Evolutionary conservation across 2,329 filamentous ascomycete genomes (phyloP), one percentile per base, ranked within the genome.

Genomic region (Leptographium radiaticola): DNA sequence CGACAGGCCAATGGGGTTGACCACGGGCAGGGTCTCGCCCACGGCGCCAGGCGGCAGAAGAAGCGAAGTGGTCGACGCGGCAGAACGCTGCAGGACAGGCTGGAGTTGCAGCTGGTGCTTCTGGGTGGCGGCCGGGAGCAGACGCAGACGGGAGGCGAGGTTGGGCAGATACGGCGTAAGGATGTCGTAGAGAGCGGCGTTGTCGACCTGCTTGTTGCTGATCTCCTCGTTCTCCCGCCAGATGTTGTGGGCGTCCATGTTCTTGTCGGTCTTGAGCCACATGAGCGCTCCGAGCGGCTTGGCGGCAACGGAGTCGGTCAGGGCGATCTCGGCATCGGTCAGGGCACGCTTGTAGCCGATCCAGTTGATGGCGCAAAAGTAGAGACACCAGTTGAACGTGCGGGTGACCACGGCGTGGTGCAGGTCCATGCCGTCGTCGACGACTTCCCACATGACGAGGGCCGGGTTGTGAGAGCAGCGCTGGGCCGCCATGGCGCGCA

Each of bases 251-350:
- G 60, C 53, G 15, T 59, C 52, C 59, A 64, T 64, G 34, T 62
- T 61, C 38, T 57, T 52, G n/a, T 59, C 54, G 13, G 54, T 56
- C 51, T 65, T 65, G 30, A 65, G 54, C 62, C 62, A 65, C 49
- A 61, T 61, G 44, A 65, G 59, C n/a, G 63, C 62, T 12, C 61
- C 61, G 1, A 65, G 54, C 25, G 63, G 63, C 46, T 63, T 57
- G n/a, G 57, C 51, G 1, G 44, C 20, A 16, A 58, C 13, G 8
- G 51, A 50, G 11, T 49, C 47, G 2, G 30, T 38, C 30, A 38
- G 43, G 7, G 60, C 59, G 12, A 54, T 31, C 15, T 59, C 51
- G 11, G 60, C 59, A 20, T 57, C 57, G 11, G 18, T 55, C 31
- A 63, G 54, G 8, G 62, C 58, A 16, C 55, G 53, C 36, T 18